Percentiles rank a stretch among this genome's conserved stretches.
These are phyloP conservation scores for Arthroderma sp. DNA, from an alignment of 2,329 filamentous ascomycete genomes.

Conservation along the genomic window DNA sequence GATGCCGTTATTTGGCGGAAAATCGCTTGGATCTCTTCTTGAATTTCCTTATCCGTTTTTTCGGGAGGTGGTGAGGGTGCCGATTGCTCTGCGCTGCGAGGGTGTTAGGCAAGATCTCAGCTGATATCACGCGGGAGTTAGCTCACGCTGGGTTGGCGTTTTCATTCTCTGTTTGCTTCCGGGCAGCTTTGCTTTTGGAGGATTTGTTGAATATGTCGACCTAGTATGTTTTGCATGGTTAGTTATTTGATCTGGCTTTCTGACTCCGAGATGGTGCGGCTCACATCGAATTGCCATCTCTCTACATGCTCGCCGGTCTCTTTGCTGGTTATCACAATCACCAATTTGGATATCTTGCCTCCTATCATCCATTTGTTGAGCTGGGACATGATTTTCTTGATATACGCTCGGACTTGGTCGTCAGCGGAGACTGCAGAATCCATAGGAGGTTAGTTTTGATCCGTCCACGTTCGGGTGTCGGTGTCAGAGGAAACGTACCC, in stretches of 20 bases:
- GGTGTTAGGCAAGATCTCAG: background rate
- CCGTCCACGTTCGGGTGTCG: background rate
- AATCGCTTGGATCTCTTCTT: conserved; percentile 87
- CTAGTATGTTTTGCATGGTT: conserved; percentile 18
- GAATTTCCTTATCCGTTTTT: conserved; percentile 88
- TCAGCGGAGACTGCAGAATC: conserved; percentile 62
- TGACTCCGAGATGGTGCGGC: conserved; percentile 13
- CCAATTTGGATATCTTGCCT: conserved; percentile 92
- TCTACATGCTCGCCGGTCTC: conserved; percentile 94
- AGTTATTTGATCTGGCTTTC: background rate
- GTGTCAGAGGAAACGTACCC: conserved; percentile 34
- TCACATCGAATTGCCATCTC: conserved; percentile 92
- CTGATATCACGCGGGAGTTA: background rate
- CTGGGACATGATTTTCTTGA: conserved; percentile 98
- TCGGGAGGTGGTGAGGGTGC: conserved; percentile 32
- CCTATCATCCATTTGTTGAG: conserved; percentile 95
- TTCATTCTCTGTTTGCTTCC: conserved; percentile 35
- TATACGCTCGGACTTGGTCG: conserved; percentile 97
- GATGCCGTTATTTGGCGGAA: conserved; percentile 97
- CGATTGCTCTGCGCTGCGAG: conserved; percentile 2
- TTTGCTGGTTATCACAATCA: conserved; percentile 93
- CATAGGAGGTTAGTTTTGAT: conserved; percentile 3
- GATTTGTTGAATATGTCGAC: conserved; percentile 45
- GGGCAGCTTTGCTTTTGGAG: conserved; percentile 37
- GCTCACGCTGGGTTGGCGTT: conserved; percentile 45